Evolutionary conservation across 768 basidiomycete genomes (phyloP).

Genomic region (Amanita inopinata): DNA sequence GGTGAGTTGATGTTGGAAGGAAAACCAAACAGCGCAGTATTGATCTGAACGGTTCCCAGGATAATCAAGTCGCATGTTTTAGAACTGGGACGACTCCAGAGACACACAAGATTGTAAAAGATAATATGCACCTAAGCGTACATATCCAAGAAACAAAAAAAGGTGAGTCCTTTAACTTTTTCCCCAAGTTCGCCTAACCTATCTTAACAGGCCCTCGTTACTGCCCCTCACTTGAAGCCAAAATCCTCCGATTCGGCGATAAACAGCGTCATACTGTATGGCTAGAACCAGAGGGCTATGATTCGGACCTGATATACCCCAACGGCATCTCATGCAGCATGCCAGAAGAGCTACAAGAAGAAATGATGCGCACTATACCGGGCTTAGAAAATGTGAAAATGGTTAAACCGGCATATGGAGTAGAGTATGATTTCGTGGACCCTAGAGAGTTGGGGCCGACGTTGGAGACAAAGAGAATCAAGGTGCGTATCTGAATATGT

Average conservation of each 20-base stretch:
- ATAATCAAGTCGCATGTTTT: constrained; percentile 65
- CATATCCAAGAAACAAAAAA: constrained; percentile 88
- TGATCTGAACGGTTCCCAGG: too few species aligned
- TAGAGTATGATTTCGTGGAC: constrained; percentile 89
- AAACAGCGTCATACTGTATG: constrained; percentile 69
- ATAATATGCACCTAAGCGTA: constrained; percentile 67
- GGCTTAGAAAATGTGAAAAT: constrained; percentile 82
- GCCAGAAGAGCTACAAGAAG: constrained; percentile 77
- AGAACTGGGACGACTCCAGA: constrained; percentile 61
- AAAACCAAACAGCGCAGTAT: too few species aligned
- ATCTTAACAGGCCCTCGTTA: constrained; percentile 65
- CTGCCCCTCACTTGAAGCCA: constrained; percentile 85
- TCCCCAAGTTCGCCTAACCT: neutral
- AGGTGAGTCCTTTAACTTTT: constrained; percentile 31
- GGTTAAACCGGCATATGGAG: constrained; percentile 81
- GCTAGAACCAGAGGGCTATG: constrained; percentile 90
- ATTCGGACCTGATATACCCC: constrained; percentile 84
- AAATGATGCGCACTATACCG: constrained; percentile 75
- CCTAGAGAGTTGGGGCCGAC: constrained; percentile 73
- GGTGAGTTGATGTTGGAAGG: constrained; percentile 33
- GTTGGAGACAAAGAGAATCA: constrained; percentile 77
- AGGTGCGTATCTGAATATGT: constrained; percentile 26
- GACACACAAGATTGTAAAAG: constrained; percentile 68
- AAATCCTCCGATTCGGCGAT: constrained; percentile 69
- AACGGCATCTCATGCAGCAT: constrained; percentile 85